Base-by-base conservation (phyloP, 345 rosid genomes). In the Camelina laxa region DNA sequence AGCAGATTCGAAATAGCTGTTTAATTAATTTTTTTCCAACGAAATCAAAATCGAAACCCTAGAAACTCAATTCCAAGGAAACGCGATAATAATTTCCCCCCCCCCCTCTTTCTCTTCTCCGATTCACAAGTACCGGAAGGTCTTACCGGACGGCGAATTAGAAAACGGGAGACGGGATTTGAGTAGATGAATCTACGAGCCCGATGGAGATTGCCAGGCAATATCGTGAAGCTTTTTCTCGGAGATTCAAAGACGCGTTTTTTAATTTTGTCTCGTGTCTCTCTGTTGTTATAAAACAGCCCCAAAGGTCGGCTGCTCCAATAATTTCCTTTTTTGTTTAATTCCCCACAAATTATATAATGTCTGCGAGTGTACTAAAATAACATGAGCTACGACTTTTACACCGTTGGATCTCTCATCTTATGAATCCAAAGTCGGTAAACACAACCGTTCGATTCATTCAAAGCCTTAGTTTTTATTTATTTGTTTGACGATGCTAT, bases 61-160 rank as follows among this genome's bases (percentile, higher is more conserved):
- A 84, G 82, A 80, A 71, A 35, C 38, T 48, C 62, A 80, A 71
- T 76, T 69, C 24, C 80, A 51, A 36, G 65, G 70, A 42, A 38
- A 27, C 24, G 71, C 63, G 73, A 57, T 39, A 48, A 9, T 27
- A 27, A 2, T 12, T 39, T 24, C 60, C 20, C 33, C 49, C 55
- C 77, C 62, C 20, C 33, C 49, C 55, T 75, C 62, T 44, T 83
- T 70, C 78, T 73, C 83, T 88, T 75, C 83, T 75, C 75, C 75
- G 53, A 49, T 72, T 70, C 66, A 75, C 83, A 50, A 73, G 71
- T 68, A 77, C 76, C 75, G 77, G 74, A 83, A 82, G 74, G 65
- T 79, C 90, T 83, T 86, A 86, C 88, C 92, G 79, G 82, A 80
- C 44, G 56, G 72, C 38, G 47, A 50, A 45, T 30, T 6, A 35